Percentiles rank a stretch among this genome's conserved stretches.
phyloP scores from a whole-genome alignment of 768 basidiomycete genomes.

The Pulveroboletus sp. region DNA sequence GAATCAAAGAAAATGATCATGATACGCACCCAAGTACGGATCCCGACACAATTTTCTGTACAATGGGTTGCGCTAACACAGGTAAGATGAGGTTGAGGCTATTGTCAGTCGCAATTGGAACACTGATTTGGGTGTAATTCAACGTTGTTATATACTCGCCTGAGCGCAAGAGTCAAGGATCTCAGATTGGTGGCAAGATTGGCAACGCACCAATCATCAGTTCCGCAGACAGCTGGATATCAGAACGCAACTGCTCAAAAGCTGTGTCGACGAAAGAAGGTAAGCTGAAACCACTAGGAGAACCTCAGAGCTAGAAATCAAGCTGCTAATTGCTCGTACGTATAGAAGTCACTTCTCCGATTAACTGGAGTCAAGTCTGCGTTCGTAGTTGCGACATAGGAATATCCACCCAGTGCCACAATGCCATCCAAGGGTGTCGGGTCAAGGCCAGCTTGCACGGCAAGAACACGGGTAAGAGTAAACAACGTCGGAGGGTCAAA shows the following conservation, averaged over 20 bases:
- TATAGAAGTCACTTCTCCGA: constrained; percentile 48
- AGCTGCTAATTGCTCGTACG: constrained; percentile 30
- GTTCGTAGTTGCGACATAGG: constrained; percentile 39
- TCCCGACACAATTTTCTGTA: constrained; percentile 62
- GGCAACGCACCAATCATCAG: constrained; percentile 49
- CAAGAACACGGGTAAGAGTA: constrained; percentile 62
- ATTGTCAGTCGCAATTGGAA: constrained; percentile 57
- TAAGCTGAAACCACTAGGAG: constrained; percentile 53
- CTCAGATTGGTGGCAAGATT: not conserved
- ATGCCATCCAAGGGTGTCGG: constrained; percentile 62
- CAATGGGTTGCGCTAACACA: constrained; percentile 66
- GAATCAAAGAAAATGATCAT: not conserved
- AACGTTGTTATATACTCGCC: constrained; percentile 63
- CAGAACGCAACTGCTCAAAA: constrained; percentile 59
- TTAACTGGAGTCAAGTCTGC: constrained; percentile 31
- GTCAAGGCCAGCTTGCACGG: constrained; percentile 57
- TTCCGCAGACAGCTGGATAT: constrained; percentile 51
- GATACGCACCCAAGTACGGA: constrained; percentile 48
- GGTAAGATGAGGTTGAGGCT: constrained; percentile 63
- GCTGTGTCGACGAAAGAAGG: constrained; percentile 59
- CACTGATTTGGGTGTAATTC: constrained; percentile 50
- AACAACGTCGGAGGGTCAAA: constrained; percentile 65
- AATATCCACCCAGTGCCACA: constrained; percentile 60
- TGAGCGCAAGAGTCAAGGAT: constrained; percentile 21
- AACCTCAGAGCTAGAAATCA: not conserved